Evolutionary conservation across 495 filamentous ascomycete species (phyloP), one percentile per base, ranked within the genome.

Genomic region (Astrocystis sublimbata): DNA sequence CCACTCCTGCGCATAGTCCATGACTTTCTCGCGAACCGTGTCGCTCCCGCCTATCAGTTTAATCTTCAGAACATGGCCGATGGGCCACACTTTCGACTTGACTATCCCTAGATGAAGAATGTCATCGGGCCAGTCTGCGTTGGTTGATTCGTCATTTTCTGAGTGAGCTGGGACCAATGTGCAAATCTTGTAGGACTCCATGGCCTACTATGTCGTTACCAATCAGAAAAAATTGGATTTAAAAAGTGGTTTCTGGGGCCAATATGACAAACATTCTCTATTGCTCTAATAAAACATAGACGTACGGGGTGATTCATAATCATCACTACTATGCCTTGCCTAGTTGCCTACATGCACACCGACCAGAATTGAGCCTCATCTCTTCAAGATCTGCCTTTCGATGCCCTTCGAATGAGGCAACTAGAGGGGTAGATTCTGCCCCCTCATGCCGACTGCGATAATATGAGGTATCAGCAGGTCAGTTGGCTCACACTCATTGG

Each of bases 1-100:
- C 65, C 58, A 70, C 8, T 55, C 36, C 28, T 31, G 63, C 13
- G 65, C 67, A 31, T 45, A 65, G 31, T 62, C 58, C 4, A 58
- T 40, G 28, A 70, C 65, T 23, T 65, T 61, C n/a, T 31, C 21
- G 1, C 51, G 51, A 6, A 58, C 58, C 28, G 9, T 36, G 23
- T 45, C 28, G 30, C 41, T 46, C 9, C 41, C 55, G 21, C 55
- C 41, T 13, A 47, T 58, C 1, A 58, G 17, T 21, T 47, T 43
- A 17, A 47, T n/a, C 6, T 58, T 46, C n/a, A 58, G 28, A 2
- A 42, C 47, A 17, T 45, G 12, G 13, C 41, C 55, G 8, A 31
- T n/a, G 1, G 40, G 55, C 55, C 55, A 58, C 6, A 38, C 30
- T 23, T 55, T 55, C 3, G 13, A 42, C 4, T 28, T 55, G 10